Evolutionary conservation across 2,329 filamentous ascomycete genomes (phyloP), one percentile per base, ranked within the genome.

Genomic region (Orbilia blumenaviensis): DNA sequence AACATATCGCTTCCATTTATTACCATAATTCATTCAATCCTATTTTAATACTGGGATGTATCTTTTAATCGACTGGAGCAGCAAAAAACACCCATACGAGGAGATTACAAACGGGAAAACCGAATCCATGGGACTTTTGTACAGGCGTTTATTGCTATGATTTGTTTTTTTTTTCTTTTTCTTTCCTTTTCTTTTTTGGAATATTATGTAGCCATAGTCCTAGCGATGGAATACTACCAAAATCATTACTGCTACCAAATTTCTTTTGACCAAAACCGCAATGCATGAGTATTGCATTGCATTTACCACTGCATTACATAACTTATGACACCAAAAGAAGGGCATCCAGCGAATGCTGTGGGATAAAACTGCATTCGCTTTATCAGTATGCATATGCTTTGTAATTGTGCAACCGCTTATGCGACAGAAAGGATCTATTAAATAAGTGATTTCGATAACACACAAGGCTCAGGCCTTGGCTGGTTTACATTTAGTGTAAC

Each of bases 161-260:
- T 29, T 50, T 21, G 46, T 50, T 50, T 29, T 29, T 41, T 3
- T 34, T 34, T 10, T 34, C 29, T 16, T 21, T 21, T 23, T 29
- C 29, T n/a, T 67, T 67, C 44, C 41, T 23, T 16, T 25, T 67
- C 44, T 41, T 23, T 16, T 25, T 69, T 46, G 38, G 52, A 21
- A n/a, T n/a, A n/a, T n/a, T n/a, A 63, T 58, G 42, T 36, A 58
- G 18, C 23, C 21, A 44, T n/a, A 32, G 9, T 62, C 23, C 16
- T 10, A 56, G 42, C 18, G 38, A 8, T 41, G 38, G 29, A 41
- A 41, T 14, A 4, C 16, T 7, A 42, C 16, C n/a, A 21, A 42
- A 52, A 52, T 52, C 32, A 52, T 32, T 54, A 18, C 21, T 54
- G 16, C 81, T 86, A 94, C 86, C 91, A 96, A 82, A 93, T 96